Percentiles rank a stretch among this genome's conserved stretches.
These are phyloP conservation scores for Raffaelea ambrosiae DNA, from an alignment of 2,329 filamentous ascomycete species.

Conservation along the genomic window DNA sequence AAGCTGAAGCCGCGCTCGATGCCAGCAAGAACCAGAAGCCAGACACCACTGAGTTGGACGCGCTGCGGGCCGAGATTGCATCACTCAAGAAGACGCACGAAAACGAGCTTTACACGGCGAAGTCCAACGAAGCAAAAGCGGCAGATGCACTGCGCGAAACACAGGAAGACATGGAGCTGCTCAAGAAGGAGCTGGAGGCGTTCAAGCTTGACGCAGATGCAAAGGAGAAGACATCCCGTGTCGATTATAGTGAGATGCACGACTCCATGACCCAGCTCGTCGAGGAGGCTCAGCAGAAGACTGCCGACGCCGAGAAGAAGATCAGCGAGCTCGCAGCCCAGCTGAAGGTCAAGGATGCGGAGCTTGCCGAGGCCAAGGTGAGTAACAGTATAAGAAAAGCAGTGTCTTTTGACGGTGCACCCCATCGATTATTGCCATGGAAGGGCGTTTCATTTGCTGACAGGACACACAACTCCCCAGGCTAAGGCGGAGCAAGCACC, in stretches of 20 bases:
- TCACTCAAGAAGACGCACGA: slow-evolving; percentile 32
- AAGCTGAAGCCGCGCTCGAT: slow-evolving; percentile 52
- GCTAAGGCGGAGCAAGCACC: slow-evolving; percentile 26
- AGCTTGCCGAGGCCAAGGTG: slow-evolving; percentile 55
- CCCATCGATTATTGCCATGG: slow-evolving; percentile 26
- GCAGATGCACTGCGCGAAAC: slow-evolving; percentile 26
- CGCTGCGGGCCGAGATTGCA: slow-evolving; percentile 40
- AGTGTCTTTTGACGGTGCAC: slow-evolving; percentile 10
- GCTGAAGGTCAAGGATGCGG: slow-evolving; percentile 55
- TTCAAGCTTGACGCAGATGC: slow-evolving; percentile 33
- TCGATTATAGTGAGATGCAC: slow-evolving; percentile 56
- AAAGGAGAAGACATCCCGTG: slow-evolving; percentile 44
- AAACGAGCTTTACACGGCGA: slow-evolving; percentile 22
- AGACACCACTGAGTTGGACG: slow-evolving; percentile 46
- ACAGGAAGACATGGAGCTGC: slow-evolving; percentile 37
- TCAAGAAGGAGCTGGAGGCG: slow-evolving; percentile 45
- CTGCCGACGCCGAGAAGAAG: slow-evolving; percentile 36
- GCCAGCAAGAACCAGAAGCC: slow-evolving; percentile 46
- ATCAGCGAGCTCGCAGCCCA: slow-evolving; percentile 43
- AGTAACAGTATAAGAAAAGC: slow-evolving; percentile 5
- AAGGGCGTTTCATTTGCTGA: too few relatives aligned
- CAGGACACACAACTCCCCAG: too few relatives aligned
- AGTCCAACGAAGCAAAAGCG: slow-evolving; percentile 27
- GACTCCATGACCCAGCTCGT: slow-evolving; percentile 53
- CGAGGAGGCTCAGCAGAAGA: slow-evolving; percentile 43